Evolutionary conservation across 306 rosid species (phyloP).

Genomic region (Aeschynomene evenia): DNA sequence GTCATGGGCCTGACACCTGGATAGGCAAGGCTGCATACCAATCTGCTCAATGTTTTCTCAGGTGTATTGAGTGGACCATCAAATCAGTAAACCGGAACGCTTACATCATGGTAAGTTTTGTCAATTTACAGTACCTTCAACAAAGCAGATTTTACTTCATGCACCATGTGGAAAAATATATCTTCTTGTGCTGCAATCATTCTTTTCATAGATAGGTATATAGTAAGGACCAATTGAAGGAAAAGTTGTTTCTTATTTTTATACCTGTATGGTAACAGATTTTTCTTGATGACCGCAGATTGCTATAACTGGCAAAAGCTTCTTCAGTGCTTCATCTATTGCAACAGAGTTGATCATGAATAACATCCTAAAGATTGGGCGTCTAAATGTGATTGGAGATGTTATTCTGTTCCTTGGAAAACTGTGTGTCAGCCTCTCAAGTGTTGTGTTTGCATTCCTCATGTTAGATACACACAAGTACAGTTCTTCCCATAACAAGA

Average conservation of each 20-base stretch:
- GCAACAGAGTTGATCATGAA: conserved; percentile 85
- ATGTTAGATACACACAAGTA: conserved; percentile 71
- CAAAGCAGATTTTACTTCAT: conserved; percentile 2
- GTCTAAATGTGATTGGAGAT: conserved; percentile 93
- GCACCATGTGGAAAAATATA: neutral
- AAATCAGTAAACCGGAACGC: conserved; percentile 94
- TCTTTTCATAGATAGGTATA: neutral
- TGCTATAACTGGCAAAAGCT: conserved; percentile 84
- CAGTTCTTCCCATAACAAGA: conserved; percentile 78
- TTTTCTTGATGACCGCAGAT: conserved; percentile 55
- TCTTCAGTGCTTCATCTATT: conserved; percentile 71
- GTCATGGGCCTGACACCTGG: conserved; percentile 55
- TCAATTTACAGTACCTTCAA: conserved; percentile 3
- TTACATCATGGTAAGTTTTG: conserved; percentile 76
- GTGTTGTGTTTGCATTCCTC: conserved; percentile 87
- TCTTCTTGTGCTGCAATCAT: conserved; percentile 1
- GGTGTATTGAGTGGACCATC: conserved; percentile 85
- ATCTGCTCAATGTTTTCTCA: conserved; percentile 59
- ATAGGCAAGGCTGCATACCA: conserved; percentile 63
- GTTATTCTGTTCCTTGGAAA: conserved; percentile 93
- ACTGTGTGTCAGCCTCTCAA: conserved; percentile 74
- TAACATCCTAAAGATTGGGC: conserved; percentile 88
- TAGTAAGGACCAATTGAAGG: neutral
- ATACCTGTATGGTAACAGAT: neutral
- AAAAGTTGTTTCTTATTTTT: neutral